Conservation (phyloP, 768 basidiomycete genomes). For the Collybia nuda region DNA sequence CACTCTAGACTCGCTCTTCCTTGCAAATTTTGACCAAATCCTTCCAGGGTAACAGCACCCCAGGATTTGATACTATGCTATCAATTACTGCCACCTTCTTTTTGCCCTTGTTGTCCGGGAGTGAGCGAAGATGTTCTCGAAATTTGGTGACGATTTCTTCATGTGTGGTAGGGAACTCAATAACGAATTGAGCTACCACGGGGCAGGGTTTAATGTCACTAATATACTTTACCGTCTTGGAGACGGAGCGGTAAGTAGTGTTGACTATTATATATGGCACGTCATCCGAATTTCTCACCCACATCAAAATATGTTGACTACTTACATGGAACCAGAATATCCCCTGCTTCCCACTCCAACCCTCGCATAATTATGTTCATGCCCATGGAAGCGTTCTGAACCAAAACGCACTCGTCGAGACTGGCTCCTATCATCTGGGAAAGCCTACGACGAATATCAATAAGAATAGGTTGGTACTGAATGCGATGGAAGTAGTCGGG, state of each 20-base stretch:
- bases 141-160: slow-evolving; percentile 31
- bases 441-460: slow-evolving; percentile 39
- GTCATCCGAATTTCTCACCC: too few relatives aligned
- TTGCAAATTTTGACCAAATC: slow-evolving; percentile 66
- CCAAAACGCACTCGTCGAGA: slow-evolving; percentile 46
- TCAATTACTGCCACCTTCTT: slow-evolving; percentile 73
- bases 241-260: slow-evolving; percentile 48
- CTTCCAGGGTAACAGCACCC: slow-evolving; percentile 73
- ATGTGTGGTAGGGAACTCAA: slow-evolving; percentile 59
- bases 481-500: slow-evolving; percentile 50
- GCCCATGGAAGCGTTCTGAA: slow-evolving; percentile 56
- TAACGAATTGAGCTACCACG: slow-evolving; percentile 41
- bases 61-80: slow-evolving; percentile 63
- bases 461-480: slow-evolving; percentile 24
- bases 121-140: slow-evolving; percentile 24
- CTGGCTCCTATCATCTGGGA: slow-evolving; percentile 47
- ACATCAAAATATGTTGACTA: neutral
- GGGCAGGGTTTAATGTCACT: slow-evolving; percentile 57
- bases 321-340: slow-evolving; percentile 58
- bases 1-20: slow-evolving; percentile 58
- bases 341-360: slow-evolving; percentile 58
- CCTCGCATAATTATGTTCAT: slow-evolving; percentile 63
- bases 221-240: slow-evolving; percentile 50
- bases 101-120: slow-evolving; percentile 12
- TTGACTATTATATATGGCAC: too few relatives aligned